Base-by-base conservation (phyloP, 1,284 basidiomycete species). In the Stygiomarasmius scandens region DNA sequence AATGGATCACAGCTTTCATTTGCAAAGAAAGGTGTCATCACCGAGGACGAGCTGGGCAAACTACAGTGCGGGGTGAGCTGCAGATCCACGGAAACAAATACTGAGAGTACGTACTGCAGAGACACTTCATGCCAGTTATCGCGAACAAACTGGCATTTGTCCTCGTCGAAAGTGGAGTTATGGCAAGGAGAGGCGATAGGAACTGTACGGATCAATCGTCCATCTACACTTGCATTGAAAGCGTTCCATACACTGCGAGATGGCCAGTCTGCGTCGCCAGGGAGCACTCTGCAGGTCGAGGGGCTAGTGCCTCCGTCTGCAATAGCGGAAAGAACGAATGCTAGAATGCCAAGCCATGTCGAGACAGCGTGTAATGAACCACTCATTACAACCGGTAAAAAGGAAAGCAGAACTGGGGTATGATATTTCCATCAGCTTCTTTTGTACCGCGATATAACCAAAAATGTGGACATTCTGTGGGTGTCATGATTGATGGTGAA, bases 1-100 rank as follows among this genome's bases (percentile, higher is more conserved):
- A 66, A 67, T 2, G 66, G 66, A 51, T 67, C 61, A 48, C 66
- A 69, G 25, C 63, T 68, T 38, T 64, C 59, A 38, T 67, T 69
- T 2, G 59, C 45, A 49, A 63, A 65, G 12, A 63, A 54, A 1
- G 55, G 54, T 27, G 52, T 49, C 50, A 64, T 61, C n/a, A 62
- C 54, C 1, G 61, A 62, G 3, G 60, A 64, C 0, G 61, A 58
- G 44, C 57, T 56, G 16, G 54, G 38, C n/a, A 49, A 38, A 32
- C 58, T 60, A 19, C 2, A n/a, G 8, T 38, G 1, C 11, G n/a
- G 38, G n/a, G 12, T 29, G 3, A 49, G 1, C 6, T 24, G 25
- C 5, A 5, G 2, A 5, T 29, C 20, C 25, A 23, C 2, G n/a
- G 36, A 20, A 29, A 11, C 12, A 25, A 29, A 27, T 9, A 29